Conservation (phyloP, 2,329 filamentous ascomycete genomes). For the Metarhizium brunneum region DNA sequence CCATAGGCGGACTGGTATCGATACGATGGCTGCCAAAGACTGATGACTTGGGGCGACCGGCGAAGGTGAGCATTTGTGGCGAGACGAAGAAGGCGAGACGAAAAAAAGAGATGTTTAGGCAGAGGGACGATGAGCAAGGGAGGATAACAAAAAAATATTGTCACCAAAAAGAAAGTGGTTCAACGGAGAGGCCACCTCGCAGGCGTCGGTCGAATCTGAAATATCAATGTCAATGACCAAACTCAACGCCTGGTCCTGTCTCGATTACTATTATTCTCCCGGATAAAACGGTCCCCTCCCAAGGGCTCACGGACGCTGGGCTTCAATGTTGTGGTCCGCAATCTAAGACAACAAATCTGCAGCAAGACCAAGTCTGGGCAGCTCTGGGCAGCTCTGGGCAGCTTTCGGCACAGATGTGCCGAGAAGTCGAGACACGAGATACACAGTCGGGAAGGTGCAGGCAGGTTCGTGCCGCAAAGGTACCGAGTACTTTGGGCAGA, state of each 20-base stretch:
- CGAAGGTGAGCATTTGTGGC: slow-evolving; percentile 8
- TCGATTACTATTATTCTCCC: background rate
- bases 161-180: background rate
- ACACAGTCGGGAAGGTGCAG: slow-evolving; percentile 8
- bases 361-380: slow-evolving; percentile 1
- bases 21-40: slow-evolving; percentile 6
- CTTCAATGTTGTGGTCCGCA: background rate
- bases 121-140: background rate
- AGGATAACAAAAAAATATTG: background rate
- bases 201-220: background rate
- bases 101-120: background rate
- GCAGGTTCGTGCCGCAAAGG: background rate
- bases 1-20: background rate
- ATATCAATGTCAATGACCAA: background rate
- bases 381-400: slow-evolving; percentile 1
- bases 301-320: background rate
- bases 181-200: background rate
- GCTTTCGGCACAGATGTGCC: slow-evolving; percentile 7
- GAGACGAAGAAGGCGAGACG: background rate
- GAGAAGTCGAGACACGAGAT: slow-evolving; percentile 6
- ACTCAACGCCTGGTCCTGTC: background rate
- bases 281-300: background rate
- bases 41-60: slow-evolving; percentile 5
- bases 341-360: slow-evolving; percentile 7
- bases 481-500: background rate